Conservation (phyloP, 1,139 yeast genomes). For the Suhomyces bribrorum region DNA sequence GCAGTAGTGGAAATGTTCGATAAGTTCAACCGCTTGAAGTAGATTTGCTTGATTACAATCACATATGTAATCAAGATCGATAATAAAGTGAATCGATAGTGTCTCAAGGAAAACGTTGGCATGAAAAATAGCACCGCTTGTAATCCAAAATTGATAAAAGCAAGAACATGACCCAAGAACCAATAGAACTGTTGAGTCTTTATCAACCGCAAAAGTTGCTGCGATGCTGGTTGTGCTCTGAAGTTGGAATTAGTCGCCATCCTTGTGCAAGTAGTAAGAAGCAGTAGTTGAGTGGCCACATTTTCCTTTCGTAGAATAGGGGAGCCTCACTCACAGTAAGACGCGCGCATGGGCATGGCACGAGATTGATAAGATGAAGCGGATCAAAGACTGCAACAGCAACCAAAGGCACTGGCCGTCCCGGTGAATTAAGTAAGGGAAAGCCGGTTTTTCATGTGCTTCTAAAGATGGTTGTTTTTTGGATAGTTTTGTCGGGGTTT, state of each 20-base stretch:
- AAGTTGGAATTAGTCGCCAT: slow-evolving; percentile 9
- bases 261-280: background rate
- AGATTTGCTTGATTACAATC: slow-evolving; percentile 51
- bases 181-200: slow-evolving; percentile 53
- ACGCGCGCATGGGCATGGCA: slow-evolving; percentile 4
- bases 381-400: background rate
- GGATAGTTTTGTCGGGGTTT: too few species aligned
- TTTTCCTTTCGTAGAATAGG: slow-evolving; percentile 2
- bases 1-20: slow-evolving; percentile 8
- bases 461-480: too few species aligned
- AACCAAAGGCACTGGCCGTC: background rate
- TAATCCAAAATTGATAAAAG: slow-evolving; percentile 35
- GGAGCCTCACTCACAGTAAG: background rate
- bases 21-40: slow-evolving; percentile 31
- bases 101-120: slow-evolving; percentile 26
- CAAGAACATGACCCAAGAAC: slow-evolving; percentile 51
- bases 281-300: slow-evolving; percentile 1
- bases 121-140: slow-evolving; percentile 37
- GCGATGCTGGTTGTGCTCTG: slow-evolving; percentile 15
- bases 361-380: slow-evolving; percentile 1
- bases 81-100: slow-evolving; percentile 40
- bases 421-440: background rate
- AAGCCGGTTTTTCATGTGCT: too few species aligned
- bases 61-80: slow-evolving; percentile 48
- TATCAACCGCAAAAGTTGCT: slow-evolving; percentile 20